Base-by-base conservation (phyloP, 1,139 yeast genomes). In the Geotrichum klebahnii region DNA sequence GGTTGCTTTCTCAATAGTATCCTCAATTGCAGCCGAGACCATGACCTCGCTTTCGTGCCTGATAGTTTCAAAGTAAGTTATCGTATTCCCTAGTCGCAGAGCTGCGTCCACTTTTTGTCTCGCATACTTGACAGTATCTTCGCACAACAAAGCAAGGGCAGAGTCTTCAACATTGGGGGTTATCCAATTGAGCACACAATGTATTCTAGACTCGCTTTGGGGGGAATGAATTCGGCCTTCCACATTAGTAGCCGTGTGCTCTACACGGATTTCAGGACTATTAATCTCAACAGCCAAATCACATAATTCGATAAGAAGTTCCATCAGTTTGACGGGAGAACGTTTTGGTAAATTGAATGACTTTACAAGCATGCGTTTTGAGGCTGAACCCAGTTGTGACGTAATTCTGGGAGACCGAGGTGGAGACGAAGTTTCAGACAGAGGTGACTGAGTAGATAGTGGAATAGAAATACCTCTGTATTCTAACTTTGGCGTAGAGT, bases 31-130 rank as follows among this genome's bases (percentile, higher is more conserved):
- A 39, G 73, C 69, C 35, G 86, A 69, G 2, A 90, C 95, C 61
- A 82, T 72, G 17, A 68, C 74, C 61, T 90, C 96, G 6, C 90
- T 88, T 65, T 92, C 97, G 42, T 76, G 78, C 55, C 88, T 85
- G 43, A 92, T 80, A 59, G 82, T 82, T 56, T 84, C 84, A n/a
- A 87, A 80, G 62, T 85, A 89, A 53, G 84, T 81, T 52, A 87
- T 71, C 2, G 90, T 79, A 53, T 92, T 85, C 24, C 87, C 84
- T 56, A 87, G 73, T 58, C 97, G 73, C 17, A 81, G 72, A n/a
- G 89, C 75, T 0, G 88, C 77, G 48, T 84, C 89, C 2, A 87
- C 77, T 62, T 92, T 90, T 26, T 78, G 80, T 48, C 73, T 72
- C 0, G 85, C 81, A 32, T 84, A 64, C 0, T 61, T 64, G 55